Evolutionary conservation across 495 filamentous ascomycete genomes (phyloP), one percentile per base, ranked within the genome.

Genomic region (Aspergillus cristatus): DNA sequence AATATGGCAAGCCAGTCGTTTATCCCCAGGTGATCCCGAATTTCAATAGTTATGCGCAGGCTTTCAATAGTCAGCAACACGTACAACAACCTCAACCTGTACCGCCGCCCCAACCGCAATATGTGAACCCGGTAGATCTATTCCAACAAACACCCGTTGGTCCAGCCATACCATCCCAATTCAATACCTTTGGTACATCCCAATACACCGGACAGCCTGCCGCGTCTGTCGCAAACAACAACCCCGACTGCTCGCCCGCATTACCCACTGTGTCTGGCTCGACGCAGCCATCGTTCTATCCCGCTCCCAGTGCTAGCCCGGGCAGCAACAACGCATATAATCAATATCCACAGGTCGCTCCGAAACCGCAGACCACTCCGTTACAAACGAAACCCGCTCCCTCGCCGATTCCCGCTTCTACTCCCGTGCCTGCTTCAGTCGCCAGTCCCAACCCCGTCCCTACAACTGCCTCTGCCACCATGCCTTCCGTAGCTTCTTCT

Each of bases 91-190:
- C 26, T 15, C 48, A 42, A 17, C 40, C 33, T 11, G 42, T 47
- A 32, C 45, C 31, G 5, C 53, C 44, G 5, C 53, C 45, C 28
- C 60, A 46, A 31, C 60, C 65, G 61, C 71, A 64, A 35, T 70
- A 62, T 51, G 58, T 68, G 22, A 67, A 66, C 17, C 63, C 63
- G 0, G 54, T 61, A 18, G 54, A 65, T 40, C 39, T 65, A 6
- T 65, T 67, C 40, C 52, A 64, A n/a, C 53, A 57, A 24, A 48
- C 55, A 12, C 55, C 57, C 26, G 37, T 64, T 7, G 55, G 54
- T 24, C 43, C 58, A 6, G 47, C 50, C 17, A 53, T 62, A 12
- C 51, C 57, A 14, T 54, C 55, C 14, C 47, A 45, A 24, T 63
- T 56, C 37, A 24, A 4, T 24, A 42, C 29, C 7, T 46, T 48